These are phyloP conservation scores for Paraphysoderma sedebokerense DNA, from an alignment of 371 early-diverging fungal species.

Conservation along the genomic window DNA sequence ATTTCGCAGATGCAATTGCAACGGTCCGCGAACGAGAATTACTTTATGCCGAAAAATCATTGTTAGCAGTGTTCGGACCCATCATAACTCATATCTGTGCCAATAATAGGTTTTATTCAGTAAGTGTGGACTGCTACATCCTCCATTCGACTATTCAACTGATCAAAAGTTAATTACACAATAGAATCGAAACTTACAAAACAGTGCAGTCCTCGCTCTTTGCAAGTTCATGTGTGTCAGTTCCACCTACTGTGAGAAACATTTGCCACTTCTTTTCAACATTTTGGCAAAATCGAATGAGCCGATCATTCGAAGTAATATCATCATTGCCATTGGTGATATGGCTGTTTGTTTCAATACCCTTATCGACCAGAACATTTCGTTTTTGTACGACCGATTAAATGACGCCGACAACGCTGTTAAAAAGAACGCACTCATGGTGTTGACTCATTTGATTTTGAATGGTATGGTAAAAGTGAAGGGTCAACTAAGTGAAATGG, in stretches of 20 bases:
- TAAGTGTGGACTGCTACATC: constrained; percentile 14
- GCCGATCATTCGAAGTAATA: constrained; percentile 64
- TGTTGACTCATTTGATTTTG: constrained; percentile 84
- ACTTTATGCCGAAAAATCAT: constrained; percentile 51
- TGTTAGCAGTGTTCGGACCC: constrained; percentile 65
- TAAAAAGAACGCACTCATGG: constrained; percentile 93
- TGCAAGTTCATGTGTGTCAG: constrained; percentile 93
- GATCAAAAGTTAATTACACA: neutral
- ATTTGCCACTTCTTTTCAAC: constrained; percentile 78
- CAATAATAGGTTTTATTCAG: constrained; percentile 57
- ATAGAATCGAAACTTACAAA: constrained; percentile 62
- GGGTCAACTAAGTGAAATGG: constrained; percentile 92
- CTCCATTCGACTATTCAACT: neutral
- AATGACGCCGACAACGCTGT: constrained; percentile 56
- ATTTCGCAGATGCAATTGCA: constrained; percentile 70
- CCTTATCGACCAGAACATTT: constrained; percentile 82
- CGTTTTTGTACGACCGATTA: constrained; percentile 77
- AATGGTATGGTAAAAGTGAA: constrained; percentile 98
- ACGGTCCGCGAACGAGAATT: constrained; percentile 80
- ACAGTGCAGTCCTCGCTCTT: constrained; percentile 63
- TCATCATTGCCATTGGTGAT: constrained; percentile 90
- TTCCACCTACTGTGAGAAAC: constrained; percentile 72
- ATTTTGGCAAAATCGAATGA: constrained; percentile 67
- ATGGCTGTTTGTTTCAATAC: constrained; percentile 88
- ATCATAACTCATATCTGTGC: constrained; percentile 61